Evolutionary conservation across 805 yeast species (phyloP).

Genomic region (Nakazawaea siamensis): DNA sequence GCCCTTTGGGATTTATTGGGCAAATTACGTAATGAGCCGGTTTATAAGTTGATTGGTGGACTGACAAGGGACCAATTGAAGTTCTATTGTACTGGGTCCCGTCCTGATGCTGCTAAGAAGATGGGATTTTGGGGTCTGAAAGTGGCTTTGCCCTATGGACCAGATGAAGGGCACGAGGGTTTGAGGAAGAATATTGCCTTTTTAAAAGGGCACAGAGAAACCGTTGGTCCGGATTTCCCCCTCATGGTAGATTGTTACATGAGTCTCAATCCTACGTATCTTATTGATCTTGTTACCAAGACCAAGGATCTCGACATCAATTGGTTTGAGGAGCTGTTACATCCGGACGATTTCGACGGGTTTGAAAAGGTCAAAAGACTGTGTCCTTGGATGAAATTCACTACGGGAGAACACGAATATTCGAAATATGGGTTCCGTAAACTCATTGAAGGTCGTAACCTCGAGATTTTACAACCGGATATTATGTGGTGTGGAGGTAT

Average conservation of each 20-base stretch:
- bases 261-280: conserved; percentile 40
- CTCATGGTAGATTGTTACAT: conserved; percentile 47
- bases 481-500: conserved; percentile 48
- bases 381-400: conserved; percentile 37
- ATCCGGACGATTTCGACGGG: conserved; percentile 44
- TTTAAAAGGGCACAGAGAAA: conserved; percentile 32
- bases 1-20: conserved; percentile 45
- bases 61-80: conserved; percentile 35
- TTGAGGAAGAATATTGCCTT: conserved; percentile 37
- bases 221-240: conserved; percentile 45
- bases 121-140: conserved; percentile 50
- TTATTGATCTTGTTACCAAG: conserved; percentile 35
- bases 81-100: conserved; percentile 42
- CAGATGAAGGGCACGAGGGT: conserved; percentile 42
- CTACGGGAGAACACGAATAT: conserved; percentile 48
- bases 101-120: conserved; percentile 37
- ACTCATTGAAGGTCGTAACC: conserved; percentile 38
- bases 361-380: conserved; percentile 37
- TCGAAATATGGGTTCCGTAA: conserved; percentile 43
- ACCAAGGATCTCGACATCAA: conserved; percentile 37
- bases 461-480: conserved; percentile 43
- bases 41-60: conserved; percentile 44
- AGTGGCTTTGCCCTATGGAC: conserved; percentile 42
- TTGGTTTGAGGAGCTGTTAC: conserved; percentile 45
- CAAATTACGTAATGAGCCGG: conserved; percentile 41